These are phyloP conservation scores for Clohesyomyces aquaticus DNA, from an alignment of 495 filamentous ascomycete genomes.

Conservation along the genomic window DNA sequence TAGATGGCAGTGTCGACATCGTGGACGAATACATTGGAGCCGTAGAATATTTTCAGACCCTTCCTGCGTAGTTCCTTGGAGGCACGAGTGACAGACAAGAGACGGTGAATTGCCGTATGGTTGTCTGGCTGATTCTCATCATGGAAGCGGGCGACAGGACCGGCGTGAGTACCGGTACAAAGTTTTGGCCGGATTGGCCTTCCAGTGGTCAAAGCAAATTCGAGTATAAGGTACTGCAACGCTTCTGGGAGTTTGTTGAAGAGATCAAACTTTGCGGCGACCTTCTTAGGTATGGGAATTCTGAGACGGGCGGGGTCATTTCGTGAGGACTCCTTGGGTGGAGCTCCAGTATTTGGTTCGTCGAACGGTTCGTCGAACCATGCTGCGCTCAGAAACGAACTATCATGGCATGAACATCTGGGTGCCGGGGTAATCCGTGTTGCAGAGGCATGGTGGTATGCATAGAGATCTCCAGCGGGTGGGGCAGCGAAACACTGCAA, in stretches of 20 bases:
- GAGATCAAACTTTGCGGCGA: constrained; percentile 1
- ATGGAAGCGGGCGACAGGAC: constrained; percentile 6
- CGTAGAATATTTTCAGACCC: constrained; percentile 22
- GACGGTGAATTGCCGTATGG: constrained; percentile 2
- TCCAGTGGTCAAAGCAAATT: constrained; percentile 2
- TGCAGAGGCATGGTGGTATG: too few species aligned
- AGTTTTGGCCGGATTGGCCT: constrained; percentile 10
- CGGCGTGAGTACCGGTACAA: constrained; percentile 4
- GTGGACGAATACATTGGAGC: constrained; percentile 11
- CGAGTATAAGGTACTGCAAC: constrained; percentile 7
- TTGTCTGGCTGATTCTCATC: constrained; percentile 1
- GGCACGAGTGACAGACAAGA: constrained; percentile 6
- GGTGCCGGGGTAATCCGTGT: too few species aligned
- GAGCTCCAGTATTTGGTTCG: too few species aligned
- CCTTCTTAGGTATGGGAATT: too few species aligned
- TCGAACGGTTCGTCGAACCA: too few species aligned
- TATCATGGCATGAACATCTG: too few species aligned
- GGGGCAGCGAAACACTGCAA: too few species aligned
- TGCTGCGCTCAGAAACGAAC: too few species aligned
- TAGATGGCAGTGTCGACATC: constrained; percentile 6
- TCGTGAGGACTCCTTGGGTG: too few species aligned
- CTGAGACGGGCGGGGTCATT: too few species aligned
- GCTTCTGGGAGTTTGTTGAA: constrained; percentile 24
- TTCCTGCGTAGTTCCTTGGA: constrained; percentile 19
- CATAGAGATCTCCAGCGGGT: too few species aligned